Evolutionary conservation across 2,329 filamentous ascomycete genomes (phyloP), one percentile per base, ranked within the genome.

Genomic region (Fusarium hostae): DNA sequence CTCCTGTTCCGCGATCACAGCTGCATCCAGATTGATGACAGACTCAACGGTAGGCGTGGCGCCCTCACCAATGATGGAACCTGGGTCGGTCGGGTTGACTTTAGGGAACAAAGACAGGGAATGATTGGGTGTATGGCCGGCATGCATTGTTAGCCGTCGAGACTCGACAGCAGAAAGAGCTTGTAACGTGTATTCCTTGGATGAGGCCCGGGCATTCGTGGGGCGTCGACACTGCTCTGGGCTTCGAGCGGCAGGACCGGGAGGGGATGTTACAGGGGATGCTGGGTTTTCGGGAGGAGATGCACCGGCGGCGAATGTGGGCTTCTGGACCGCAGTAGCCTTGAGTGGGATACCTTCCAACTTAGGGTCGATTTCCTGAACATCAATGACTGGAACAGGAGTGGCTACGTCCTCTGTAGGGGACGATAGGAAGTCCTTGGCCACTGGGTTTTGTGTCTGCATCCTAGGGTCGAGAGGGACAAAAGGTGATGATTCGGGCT

Each of bases 41-140:
- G 59, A 60, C 51, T 75, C 75, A 28, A 73, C 73, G 28, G 75
- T 77, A 47, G 79, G 79, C 7, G 78, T 81, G 30, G 76, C 73
- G 9, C 74, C 77, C 37, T 77, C 77, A 13, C 70, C 76, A 13
- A 71, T 60, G 13, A 76, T 67, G 16, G 78, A 77, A 58, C 71
- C 75, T 30, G 75, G 67, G 15, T 79, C 81, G 4, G 84, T 85
- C 16, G 82, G 82, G 12, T 81, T 79, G 48, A 83, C 79, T 13
- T 84, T 86, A 9, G 83, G 82, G 20, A 88, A 78, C 4, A 85
- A 78, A 8, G 88, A 88, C 15, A 89, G 80, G 2, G 87, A 89
- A 75, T 90, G 88, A 55, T 85, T 90, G 10, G 89, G 89, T 3
- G 89, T 90, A 77, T 90, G 89, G 2, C 89, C 89, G 24, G 89